Percentiles rank a stretch among this genome's conserved stretches.
Conservation (phyloP, 2,329 filamentous ascomycete genomes). For the Fusarium nisikadoi region DNA sequence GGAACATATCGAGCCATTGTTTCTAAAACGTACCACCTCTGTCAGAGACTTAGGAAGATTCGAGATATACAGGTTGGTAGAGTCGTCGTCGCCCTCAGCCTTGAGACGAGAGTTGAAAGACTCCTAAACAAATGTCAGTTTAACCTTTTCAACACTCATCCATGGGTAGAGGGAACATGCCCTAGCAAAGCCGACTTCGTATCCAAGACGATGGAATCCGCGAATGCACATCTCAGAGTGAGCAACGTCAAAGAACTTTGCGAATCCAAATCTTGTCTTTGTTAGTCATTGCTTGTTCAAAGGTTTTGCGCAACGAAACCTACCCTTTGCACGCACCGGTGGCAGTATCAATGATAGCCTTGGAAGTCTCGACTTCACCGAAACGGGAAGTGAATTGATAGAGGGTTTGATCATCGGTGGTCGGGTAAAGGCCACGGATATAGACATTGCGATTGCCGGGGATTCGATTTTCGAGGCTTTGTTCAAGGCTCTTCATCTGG, state of each 20-base stretch:
- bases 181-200: constrained; percentile 96
- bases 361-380: constrained; percentile 93
- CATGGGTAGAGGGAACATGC: constrained; percentile 59
- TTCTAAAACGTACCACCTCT: constrained; percentile 75
- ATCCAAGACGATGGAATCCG: constrained; percentile 92
- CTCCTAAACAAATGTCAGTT: constrained; percentile 67
- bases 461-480: constrained; percentile 92
- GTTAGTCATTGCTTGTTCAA: constrained; percentile 12
- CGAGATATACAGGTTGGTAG: constrained; percentile 97
- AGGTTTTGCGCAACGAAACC: constrained; percentile 46
- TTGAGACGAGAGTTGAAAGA: constrained; percentile 99
- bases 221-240: constrained; percentile 97
- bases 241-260: constrained; percentile 88
- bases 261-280: constrained; percentile 85
- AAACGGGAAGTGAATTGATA: constrained; percentile 86
- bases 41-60: constrained; percentile 93
- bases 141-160: neutral
- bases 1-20: neutral
- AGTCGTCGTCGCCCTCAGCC: constrained; percentile 87
- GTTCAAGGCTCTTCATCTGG: constrained; percentile 88
- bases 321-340: constrained; percentile 97
- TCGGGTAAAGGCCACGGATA: constrained; percentile 93
- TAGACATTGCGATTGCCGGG: constrained; percentile 97
- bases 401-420: constrained; percentile 92
- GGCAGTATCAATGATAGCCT: constrained; percentile 96